Evolutionary conservation across 2,329 filamentous ascomycete genomes (phyloP).

Genomic region (Bipolaris victoriae): DNA sequence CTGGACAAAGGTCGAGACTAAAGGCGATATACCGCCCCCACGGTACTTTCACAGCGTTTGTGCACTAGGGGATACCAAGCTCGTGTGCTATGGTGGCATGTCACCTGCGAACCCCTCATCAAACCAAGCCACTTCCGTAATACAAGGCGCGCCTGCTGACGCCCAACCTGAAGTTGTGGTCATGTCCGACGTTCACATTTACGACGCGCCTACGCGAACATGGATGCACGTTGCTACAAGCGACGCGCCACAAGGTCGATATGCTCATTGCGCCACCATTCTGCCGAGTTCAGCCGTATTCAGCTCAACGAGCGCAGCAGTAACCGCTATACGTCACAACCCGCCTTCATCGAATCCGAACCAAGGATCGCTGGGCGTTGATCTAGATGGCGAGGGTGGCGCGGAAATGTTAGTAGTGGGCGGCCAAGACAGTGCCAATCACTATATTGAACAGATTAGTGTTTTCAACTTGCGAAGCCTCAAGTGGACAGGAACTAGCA

Average conservation of each 20-base stretch:
- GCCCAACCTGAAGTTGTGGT: constrained; percentile 86
- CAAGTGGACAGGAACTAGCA: constrained; percentile 91
- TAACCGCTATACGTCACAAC: constrained; percentile 89
- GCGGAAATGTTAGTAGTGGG: constrained; percentile 98
- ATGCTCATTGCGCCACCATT: constrained; percentile 94
- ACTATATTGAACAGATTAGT: constrained; percentile 98
- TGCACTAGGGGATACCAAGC: constrained; percentile 87
- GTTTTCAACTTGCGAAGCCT: constrained; percentile 95
- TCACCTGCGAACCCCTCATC: constrained; percentile 69
- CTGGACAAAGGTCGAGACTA: constrained; percentile 87
- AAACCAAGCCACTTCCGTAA: constrained; percentile 44
- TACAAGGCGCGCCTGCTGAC: constrained; percentile 57
- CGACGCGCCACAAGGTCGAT: constrained; percentile 88
- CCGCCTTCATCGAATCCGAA: constrained; percentile 82
- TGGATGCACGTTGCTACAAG: constrained; percentile 85
- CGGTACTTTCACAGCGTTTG: constrained; percentile 98
- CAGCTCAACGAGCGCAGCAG: constrained; percentile 79
- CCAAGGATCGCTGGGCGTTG: constrained; percentile 84
- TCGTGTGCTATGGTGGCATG: constrained; percentile 99
- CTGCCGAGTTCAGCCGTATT: constrained; percentile 87
- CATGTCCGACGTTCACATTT: constrained; percentile 98
- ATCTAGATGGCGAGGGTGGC: constrained; percentile 87
- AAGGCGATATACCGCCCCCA: constrained; percentile 84
- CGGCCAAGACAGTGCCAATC: constrained; percentile 95
- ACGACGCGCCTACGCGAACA: constrained; percentile 78